phyloP scores from a whole-genome alignment of 805 yeast species.

The Scheffersomyces lignosus region DNA sequence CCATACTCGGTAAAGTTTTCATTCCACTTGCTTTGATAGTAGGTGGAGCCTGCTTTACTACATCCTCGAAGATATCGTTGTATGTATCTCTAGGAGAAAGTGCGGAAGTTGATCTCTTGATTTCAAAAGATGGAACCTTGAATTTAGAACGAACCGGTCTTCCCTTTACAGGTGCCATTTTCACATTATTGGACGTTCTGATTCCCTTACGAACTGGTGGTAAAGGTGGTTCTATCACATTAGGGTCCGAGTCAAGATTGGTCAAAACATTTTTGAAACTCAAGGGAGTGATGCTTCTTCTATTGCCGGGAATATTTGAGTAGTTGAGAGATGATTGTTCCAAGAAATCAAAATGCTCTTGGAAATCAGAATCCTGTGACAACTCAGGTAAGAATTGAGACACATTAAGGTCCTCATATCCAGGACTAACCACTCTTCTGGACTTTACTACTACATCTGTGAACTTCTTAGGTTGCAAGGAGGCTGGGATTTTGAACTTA shows the following conservation, averaged over 20 bases:
- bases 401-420: conserved; percentile 40
- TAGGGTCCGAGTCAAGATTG: conserved; percentile 18
- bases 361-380: conserved; percentile 50
- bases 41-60: conserved; percentile 22
- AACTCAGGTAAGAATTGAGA: conserved; percentile 47
- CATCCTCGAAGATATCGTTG: conserved; percentile 39
- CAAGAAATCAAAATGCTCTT: conserved; percentile 40
- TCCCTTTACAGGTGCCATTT: conserved; percentile 5
- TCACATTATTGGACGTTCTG: background rate
- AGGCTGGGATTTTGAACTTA: conserved; percentile 23
- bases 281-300: conserved; percentile 24
- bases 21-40: conserved; percentile 46
- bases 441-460: conserved; percentile 44
- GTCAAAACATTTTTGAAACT: conserved; percentile 30
- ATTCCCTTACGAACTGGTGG: conserved; percentile 3
- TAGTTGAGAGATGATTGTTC: conserved; percentile 13
- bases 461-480: conserved; percentile 30
- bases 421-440: conserved; percentile 43
- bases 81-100: conserved; percentile 38
- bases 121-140: conserved; percentile 43
- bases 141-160: conserved; percentile 23
- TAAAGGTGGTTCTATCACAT: conserved; percentile 15
- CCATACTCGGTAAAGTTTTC: conserved; percentile 52
- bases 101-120: conserved; percentile 34
- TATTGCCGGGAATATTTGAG: conserved; percentile 16